These are phyloP conservation scores for Lunularia cruciata DNA, from an alignment of 225 moss, liverwort and hornwort genomes.

Conservation along the genomic window DNA sequence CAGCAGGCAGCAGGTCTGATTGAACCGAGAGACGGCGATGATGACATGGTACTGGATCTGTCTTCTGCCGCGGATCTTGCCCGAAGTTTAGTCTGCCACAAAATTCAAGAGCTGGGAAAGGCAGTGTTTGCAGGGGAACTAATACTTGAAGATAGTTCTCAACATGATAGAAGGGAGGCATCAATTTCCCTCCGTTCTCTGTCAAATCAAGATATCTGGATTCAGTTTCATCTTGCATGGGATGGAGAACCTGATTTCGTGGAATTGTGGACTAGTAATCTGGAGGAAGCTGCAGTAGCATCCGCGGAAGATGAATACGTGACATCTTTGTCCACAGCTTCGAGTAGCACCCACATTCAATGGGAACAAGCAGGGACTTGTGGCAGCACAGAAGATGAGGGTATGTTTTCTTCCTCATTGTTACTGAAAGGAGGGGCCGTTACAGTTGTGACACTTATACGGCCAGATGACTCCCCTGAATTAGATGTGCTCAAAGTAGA, in stretches of 20 bases:
- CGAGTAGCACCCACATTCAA: constrained; percentile 40
- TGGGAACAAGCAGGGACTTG: constrained; percentile 56
- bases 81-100: constrained; percentile 39
- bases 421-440: constrained; percentile 60
- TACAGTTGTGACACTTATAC: constrained; percentile 61
- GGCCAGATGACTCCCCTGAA: constrained; percentile 46
- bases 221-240: constrained; percentile 69
- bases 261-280: constrained; percentile 67
- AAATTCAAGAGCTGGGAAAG: constrained; percentile 38
- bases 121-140: constrained; percentile 54
- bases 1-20: constrained; percentile 40
- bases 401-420: constrained; percentile 48
- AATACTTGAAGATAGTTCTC: constrained; percentile 61
- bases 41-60: constrained; percentile 38
- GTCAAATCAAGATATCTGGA: constrained; percentile 61
- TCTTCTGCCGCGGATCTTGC: constrained; percentile 47
- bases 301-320: constrained; percentile 36
- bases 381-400: constrained; percentile 33
- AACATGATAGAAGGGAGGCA: constrained; percentile 69
- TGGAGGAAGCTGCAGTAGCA: constrained; percentile 43
- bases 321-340: constrained; percentile 33
- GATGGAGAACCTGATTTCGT: constrained; percentile 51
- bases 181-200: constrained; percentile 69
- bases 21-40: constrained; percentile 34
- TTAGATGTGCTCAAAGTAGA: constrained; percentile 5